A percentile compares a stretch with the other conserved stretches of the same genome.
Evolutionary conservation across 1,284 basidiomycete species (phyloP).

Genomic region (Erythrobasidium hasegawianum): DNA sequence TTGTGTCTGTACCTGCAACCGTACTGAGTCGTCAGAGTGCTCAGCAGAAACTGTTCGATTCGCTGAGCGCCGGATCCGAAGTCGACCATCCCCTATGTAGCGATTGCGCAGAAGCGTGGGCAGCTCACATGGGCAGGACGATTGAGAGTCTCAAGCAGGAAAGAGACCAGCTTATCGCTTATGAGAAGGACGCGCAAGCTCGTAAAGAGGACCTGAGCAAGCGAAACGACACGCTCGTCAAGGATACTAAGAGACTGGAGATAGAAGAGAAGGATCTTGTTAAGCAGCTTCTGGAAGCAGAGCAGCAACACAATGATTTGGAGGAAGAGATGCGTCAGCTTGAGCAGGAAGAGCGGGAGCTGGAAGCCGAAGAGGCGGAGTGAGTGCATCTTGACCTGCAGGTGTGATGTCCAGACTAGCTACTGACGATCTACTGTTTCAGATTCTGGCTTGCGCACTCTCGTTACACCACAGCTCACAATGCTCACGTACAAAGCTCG

Average conservation of each 20-base stretch:
- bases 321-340: slow-evolving; percentile 46
- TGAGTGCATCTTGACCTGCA: too few relatives aligned
- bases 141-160: slow-evolving; percentile 87
- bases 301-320: slow-evolving; percentile 46
- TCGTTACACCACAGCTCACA: slow-evolving; percentile 61
- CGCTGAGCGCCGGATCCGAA: slow-evolving; percentile 73
- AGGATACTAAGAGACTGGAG: slow-evolving; percentile 34
- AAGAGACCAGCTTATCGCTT: slow-evolving; percentile 84
- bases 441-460: slow-evolving; percentile 83
- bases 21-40: slow-evolving; percentile 19
- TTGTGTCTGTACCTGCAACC: slow-evolving; percentile 52
- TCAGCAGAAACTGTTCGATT: slow-evolving; percentile 59
- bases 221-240: slow-evolving; percentile 13
- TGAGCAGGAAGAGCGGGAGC: slow-evolving; percentile 46
- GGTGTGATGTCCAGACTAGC: too few relatives aligned
- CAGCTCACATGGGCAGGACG: slow-evolving; percentile 64
- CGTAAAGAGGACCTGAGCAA: slow-evolving; percentile 33
- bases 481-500: slow-evolving; percentile 64
- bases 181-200: slow-evolving; percentile 76
- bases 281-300: slow-evolving; percentile 57
- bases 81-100: slow-evolving; percentile 93
- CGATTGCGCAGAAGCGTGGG: slow-evolving; percentile 82
- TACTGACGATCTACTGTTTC: slow-evolving; percentile 6
- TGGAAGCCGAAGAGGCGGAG: slow-evolving; percentile 63
- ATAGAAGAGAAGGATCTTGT: slow-evolving; percentile 52